Percentiles rank a stretch among this genome's conserved stretches.
Evolutionary conservation across 768 basidiomycete species (phyloP).

Genomic region (Clitopilus hobsonii): DNA sequence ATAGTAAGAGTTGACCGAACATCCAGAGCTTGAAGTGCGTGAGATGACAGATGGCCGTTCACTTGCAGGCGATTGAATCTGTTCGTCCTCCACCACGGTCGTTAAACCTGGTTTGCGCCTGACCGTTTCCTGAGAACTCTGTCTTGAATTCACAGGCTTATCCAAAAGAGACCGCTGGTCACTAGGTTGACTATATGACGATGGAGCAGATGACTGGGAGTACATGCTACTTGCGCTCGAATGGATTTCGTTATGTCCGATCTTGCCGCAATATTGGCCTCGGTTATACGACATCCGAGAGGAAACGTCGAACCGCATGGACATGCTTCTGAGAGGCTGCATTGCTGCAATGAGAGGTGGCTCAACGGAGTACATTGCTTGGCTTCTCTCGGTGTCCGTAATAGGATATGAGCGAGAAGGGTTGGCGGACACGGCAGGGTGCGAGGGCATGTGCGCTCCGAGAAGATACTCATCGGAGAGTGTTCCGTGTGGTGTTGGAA

Average conservation of each 20-base stretch:
- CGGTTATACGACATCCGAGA: constrained; percentile 2
- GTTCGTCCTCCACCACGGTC: neutral
- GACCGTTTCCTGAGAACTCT: neutral
- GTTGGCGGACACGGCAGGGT: neutral
- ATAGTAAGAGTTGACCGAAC: constrained; percentile 1
- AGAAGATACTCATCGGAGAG: neutral
- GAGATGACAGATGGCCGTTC: constrained; percentile 3
- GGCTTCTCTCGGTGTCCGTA: neutral
- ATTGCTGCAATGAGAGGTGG: neutral
- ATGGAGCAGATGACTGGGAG: constrained; percentile 16
- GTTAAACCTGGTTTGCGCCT: neutral
- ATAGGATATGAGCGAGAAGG: neutral
- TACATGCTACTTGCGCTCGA: constrained; percentile 21
- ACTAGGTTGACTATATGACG: constrained; percentile 1
- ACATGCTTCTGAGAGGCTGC: constrained; percentile 7
- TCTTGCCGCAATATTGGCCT: constrained; percentile 3
- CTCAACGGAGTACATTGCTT: neutral
- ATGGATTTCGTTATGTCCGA: constrained; percentile 4
- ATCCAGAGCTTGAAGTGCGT: constrained; percentile 7
- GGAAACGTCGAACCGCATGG: constrained; percentile 7
- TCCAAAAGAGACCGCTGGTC: neutral
- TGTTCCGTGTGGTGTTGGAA: neutral
- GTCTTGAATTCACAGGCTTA: neutral
- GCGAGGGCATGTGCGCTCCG: neutral
- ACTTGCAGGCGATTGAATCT: neutral